Conservation (phyloP, 345 rosid species). For the Populus pruinosa region DNA sequence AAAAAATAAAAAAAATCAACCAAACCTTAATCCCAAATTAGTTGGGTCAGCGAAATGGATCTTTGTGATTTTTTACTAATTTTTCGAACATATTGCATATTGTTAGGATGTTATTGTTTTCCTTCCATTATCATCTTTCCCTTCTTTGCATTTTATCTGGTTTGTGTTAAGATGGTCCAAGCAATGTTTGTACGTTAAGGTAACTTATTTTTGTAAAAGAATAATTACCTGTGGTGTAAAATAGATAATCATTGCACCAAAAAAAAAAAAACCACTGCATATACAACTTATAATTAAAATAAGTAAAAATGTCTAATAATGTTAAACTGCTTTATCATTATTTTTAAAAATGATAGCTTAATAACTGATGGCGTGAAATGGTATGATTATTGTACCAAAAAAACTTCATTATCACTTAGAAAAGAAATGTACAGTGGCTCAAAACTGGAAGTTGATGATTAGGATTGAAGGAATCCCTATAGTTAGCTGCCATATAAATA, state of each 20-base stretch:
- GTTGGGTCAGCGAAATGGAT: background rate
- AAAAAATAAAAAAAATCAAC: background rate
- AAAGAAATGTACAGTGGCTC: background rate
- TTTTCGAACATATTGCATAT: background rate
- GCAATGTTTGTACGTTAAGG: background rate
- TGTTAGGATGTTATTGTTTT: background rate
- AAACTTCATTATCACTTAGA: background rate
- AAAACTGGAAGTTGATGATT: slow-evolving; percentile 7
- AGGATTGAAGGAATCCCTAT: slow-evolving; percentile 5
- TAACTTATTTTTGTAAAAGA: background rate
- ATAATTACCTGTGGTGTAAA: background rate
- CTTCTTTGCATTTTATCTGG: background rate
- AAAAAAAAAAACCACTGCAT: background rate
- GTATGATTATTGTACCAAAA: background rate
- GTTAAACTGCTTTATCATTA: background rate
- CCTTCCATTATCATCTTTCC: background rate
- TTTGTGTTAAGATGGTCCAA: background rate
- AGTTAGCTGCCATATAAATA: background rate
- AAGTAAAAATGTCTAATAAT: background rate
- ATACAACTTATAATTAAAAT: background rate
- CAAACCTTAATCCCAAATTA: background rate
- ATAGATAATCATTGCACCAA: background rate
- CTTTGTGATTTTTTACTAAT: background rate
- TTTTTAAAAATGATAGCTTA: background rate
- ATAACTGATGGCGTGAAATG: background rate